Evolutionary conservation across 2,329 filamentous ascomycete species (phyloP).

Genomic region (Arthrobotrys conoides): DNA sequence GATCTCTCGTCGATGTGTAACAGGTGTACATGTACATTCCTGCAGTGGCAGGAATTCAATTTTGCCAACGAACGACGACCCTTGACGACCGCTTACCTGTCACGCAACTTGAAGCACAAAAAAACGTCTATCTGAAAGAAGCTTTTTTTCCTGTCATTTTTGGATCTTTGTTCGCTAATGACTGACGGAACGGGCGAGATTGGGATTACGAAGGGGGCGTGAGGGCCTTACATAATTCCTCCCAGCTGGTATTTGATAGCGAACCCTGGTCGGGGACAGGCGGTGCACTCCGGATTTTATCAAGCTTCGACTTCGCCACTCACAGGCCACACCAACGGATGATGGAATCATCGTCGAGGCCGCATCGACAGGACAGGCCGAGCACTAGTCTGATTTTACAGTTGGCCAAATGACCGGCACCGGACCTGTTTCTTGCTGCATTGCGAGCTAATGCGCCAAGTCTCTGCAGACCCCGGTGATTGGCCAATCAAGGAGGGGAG

Average conservation of each 20-base stretch:
- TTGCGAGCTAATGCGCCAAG: slow-evolving; percentile 60
- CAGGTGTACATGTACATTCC: slow-evolving; percentile 61
- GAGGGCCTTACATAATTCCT: slow-evolving; percentile 22
- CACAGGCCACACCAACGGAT: slow-evolving; percentile 35
- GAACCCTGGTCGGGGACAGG: slow-evolving; percentile 41
- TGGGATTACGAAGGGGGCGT: slow-evolving; percentile 14
- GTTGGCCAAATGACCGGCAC: slow-evolving; percentile 59
- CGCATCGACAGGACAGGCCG: slow-evolving; percentile 57
- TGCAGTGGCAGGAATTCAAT: slow-evolving; percentile 51
- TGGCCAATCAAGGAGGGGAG: slow-evolving; percentile 43
- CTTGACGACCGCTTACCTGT: slow-evolving; percentile 46
- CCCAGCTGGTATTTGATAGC: slow-evolving; percentile 52
- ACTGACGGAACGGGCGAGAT: slow-evolving; percentile 36
- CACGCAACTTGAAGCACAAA: slow-evolving; percentile 39
- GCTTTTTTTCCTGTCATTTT: slow-evolving; percentile 40
- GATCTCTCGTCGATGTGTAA: slow-evolving; percentile 59
- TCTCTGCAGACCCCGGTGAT: slow-evolving; percentile 30
- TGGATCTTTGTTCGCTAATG: slow-evolving; percentile 36
- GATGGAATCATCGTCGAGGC: slow-evolving; percentile 45
- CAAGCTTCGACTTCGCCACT: slow-evolving; percentile 52
- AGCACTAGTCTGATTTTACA: slow-evolving; percentile 57
- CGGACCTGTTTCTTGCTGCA: slow-evolving; percentile 59
- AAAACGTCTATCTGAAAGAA: slow-evolving; percentile 48
- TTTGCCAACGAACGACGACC: slow-evolving; percentile 56
- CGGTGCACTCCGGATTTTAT: slow-evolving; percentile 54